Evolutionary conservation across 768 basidiomycete genomes (phyloP).

Genomic region (Agaricus blazei): DNA sequence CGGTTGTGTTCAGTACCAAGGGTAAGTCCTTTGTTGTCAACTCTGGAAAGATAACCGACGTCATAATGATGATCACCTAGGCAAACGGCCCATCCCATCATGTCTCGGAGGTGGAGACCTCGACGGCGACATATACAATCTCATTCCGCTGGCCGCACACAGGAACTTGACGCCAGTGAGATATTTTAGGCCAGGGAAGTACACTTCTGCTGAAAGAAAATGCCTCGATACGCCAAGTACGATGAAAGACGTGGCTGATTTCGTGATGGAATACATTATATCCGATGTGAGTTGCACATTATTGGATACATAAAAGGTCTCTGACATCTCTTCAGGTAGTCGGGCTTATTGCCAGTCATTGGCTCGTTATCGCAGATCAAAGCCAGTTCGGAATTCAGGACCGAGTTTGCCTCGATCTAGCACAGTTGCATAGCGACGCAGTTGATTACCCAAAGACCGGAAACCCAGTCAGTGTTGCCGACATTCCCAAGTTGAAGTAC

Average conservation of each 20-base stretch:
- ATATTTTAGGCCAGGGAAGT: constrained; percentile 36
- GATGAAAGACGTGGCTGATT: constrained; percentile 61
- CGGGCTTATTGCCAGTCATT: constrained; percentile 54
- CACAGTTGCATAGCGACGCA: constrained; percentile 53
- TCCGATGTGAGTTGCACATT: constrained; percentile 41
- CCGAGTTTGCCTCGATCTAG: constrained; percentile 43
- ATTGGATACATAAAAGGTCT: not conserved
- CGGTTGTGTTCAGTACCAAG: constrained; percentile 55
- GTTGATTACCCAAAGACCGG: constrained; percentile 64
- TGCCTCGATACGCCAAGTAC: constrained; percentile 40
- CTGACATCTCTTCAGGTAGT: constrained; percentile 34
- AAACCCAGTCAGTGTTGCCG: constrained; percentile 29
- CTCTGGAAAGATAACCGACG: not conserved
- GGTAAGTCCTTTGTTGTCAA: constrained; percentile 29
- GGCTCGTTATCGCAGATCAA: constrained; percentile 61
- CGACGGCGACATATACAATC: constrained; percentile 57
- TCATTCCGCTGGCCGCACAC: constrained; percentile 34
- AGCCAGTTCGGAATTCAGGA: constrained; percentile 41
- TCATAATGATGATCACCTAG: constrained; percentile 22
- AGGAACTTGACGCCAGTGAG: constrained; percentile 26
- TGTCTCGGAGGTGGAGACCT: constrained; percentile 65
- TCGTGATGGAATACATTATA: constrained; percentile 62
- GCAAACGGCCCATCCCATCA: constrained; percentile 52
- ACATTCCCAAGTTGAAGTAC: constrained; percentile 38
- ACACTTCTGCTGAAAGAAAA: constrained; percentile 41